A percentile compares a stretch with the other conserved stretches of the same genome.
Conservation (phyloP, 208 protist genomes). For the Novymonas esmeraldas region DNA sequence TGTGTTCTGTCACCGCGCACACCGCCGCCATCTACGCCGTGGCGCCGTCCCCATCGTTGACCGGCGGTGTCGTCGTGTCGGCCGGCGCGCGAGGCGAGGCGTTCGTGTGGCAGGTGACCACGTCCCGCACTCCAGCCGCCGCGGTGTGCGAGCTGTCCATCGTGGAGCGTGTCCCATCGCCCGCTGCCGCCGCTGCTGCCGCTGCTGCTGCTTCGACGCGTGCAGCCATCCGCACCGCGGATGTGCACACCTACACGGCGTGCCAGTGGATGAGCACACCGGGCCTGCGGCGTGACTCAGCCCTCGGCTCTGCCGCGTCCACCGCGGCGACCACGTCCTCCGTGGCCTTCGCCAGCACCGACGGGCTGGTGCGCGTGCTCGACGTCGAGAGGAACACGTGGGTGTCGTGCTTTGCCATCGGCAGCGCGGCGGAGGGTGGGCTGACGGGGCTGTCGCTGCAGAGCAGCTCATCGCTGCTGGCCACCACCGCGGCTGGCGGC, state of each 20-base stretch:
- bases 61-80: conserved; percentile 44
- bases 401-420: conserved; percentile 18
- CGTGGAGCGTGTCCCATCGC: conserved; percentile 26
- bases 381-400: conserved; percentile 41
- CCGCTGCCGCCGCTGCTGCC: neutral
- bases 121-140: neutral
- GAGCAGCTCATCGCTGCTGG: conserved; percentile 35
- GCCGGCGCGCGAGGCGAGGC: conserved; percentile 65
- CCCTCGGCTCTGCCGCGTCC: neutral
- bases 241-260: conserved; percentile 24
- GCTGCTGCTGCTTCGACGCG: too few species aligned
- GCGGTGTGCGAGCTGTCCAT: conserved; percentile 22
- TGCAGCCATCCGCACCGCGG: too few species aligned
- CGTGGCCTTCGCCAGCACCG: conserved; percentile 49
- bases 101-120: conserved; percentile 47
- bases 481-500: conserved; percentile 42
- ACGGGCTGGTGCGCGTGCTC: conserved; percentile 44
- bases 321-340: conserved; percentile 4
- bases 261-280: conserved; percentile 27
- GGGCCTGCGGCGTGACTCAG: neutral
- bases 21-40: conserved; percentile 60
- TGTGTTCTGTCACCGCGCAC: conserved; percentile 38
- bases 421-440: conserved; percentile 19
- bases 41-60: conserved; percentile 1
- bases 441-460: conserved; percentile 41